Conservation (phyloP, 495 filamentous ascomycete species). For the Penicillium dipodomyicola region DNA sequence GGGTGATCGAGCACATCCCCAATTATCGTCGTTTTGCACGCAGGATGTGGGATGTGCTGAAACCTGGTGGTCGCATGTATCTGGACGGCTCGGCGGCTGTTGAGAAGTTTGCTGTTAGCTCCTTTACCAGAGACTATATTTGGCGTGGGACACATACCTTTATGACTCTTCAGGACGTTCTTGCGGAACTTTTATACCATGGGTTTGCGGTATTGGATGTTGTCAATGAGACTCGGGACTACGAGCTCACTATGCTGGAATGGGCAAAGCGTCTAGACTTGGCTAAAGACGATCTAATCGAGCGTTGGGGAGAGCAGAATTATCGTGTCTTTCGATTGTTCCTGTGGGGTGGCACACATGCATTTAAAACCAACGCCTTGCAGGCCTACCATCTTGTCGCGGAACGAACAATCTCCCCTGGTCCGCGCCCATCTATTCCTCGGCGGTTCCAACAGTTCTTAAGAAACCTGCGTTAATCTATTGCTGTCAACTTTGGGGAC, state of each 20-base stretch:
- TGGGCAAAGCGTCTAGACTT: conserved; percentile 18
- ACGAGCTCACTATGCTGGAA: conserved; percentile 21
- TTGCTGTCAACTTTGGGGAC: neutral
- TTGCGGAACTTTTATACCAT: conserved; percentile 17
- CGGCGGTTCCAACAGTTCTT: conserved; percentile 11
- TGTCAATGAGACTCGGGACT: conserved; percentile 13
- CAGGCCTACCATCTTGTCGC: conserved; percentile 21
- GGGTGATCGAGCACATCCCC: conserved; percentile 18
- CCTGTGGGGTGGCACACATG: conserved; percentile 17
- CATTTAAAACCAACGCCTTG: conserved; percentile 12
- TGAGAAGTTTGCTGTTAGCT: conserved; percentile 15
- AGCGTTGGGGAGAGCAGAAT: conserved; percentile 15
- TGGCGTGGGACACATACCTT: conserved; percentile 22
- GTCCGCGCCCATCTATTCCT: conserved; percentile 13
- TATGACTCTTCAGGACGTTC: conserved; percentile 20
- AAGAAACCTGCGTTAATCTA: conserved; percentile 19
- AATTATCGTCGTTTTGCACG: conserved; percentile 14
- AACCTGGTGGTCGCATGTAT: conserved; percentile 17
- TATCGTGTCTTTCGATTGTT: conserved; percentile 19
- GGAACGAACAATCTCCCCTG: conserved; percentile 10
- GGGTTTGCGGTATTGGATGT: conserved; percentile 16
- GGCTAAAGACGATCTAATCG: conserved; percentile 15
- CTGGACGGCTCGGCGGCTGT: conserved; percentile 23
- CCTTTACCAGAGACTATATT: conserved; percentile 18
- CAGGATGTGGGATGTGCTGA: conserved; percentile 13